Evolutionary conservation across 495 filamentous ascomycete genomes (phyloP).

Genomic region (Podospora pseudopauciseta): DNA sequence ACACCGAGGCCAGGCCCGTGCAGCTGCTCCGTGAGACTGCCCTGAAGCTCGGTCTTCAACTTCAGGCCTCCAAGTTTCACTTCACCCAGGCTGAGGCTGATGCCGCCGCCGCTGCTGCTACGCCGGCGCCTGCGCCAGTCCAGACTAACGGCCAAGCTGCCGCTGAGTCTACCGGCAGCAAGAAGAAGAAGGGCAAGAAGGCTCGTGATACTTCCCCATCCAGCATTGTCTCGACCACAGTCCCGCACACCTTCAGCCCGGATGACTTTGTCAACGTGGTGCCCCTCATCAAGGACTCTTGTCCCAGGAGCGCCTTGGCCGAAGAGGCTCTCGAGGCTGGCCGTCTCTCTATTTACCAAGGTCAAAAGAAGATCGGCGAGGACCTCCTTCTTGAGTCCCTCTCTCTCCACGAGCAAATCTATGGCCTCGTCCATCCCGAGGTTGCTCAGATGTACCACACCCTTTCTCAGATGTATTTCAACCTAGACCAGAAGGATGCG

Average conservation of each 20-base stretch:
- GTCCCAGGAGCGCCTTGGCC: slow-evolving; percentile 80
- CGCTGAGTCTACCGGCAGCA: slow-evolving; percentile 26
- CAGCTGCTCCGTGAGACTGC: slow-evolving; percentile 87
- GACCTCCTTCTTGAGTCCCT: slow-evolving; percentile 93
- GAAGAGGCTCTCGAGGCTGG: slow-evolving; percentile 96
- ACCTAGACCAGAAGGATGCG: slow-evolving; percentile 90
- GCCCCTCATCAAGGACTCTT: slow-evolving; percentile 89
- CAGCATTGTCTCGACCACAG: slow-evolving; percentile 49
- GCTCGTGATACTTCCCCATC: slow-evolving; percentile 46
- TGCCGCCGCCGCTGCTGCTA: slow-evolving; percentile 24
- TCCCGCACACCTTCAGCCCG: slow-evolving; percentile 64
- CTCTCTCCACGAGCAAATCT: slow-evolving; percentile 97
- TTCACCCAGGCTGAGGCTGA: slow-evolving; percentile 52
- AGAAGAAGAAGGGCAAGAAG: slow-evolving; percentile 80
- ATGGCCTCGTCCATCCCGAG: slow-evolving; percentile 95
- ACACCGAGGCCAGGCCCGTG: slow-evolving; percentile 59
- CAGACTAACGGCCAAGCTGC: slow-evolving; percentile 32
- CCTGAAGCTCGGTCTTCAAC: slow-evolving; percentile 86
- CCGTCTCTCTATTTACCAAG: slow-evolving; percentile 87
- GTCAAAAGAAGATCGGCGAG: slow-evolving; percentile 92
- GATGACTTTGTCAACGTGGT: slow-evolving; percentile 91
- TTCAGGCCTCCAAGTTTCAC: slow-evolving; percentile 74
- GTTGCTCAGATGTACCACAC: slow-evolving; percentile 93
- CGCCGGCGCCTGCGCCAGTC: slow-evolving; percentile 12
- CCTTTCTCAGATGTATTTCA: slow-evolving; percentile 91